These are phyloP conservation scores for Cutaneotrichosporon dermatis DNA, from an alignment of 1,284 basidiomycete species.

Conservation along the genomic window DNA sequence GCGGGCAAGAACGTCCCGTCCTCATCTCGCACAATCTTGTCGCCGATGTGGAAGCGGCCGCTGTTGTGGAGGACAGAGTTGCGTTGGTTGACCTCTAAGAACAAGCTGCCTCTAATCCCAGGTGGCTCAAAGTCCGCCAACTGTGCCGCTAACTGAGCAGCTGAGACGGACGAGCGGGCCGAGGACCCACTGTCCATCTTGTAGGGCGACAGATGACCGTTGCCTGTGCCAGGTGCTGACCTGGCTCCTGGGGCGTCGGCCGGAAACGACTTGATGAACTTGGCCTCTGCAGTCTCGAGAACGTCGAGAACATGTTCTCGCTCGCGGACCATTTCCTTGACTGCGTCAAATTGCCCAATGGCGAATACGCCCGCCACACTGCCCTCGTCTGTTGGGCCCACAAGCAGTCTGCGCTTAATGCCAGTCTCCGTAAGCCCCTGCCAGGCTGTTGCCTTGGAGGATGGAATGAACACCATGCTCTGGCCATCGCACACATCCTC, in stretches of 20 bases:
- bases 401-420: constrained; percentile 12
- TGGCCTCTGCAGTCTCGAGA: constrained; percentile 70
- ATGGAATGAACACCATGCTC: constrained; percentile 60
- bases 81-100: constrained; percentile 14
- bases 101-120: constrained; percentile 2
- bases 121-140: background rate
- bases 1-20: constrained; percentile 51
- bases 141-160: background rate
- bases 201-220: background rate
- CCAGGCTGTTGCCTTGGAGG: constrained; percentile 62
- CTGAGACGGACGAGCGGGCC: background rate
- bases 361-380: constrained; percentile 69
- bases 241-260: too few species aligned
- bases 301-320: constrained; percentile 67
- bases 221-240: too few species aligned
- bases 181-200: background rate
- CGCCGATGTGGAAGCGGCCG: constrained; percentile 67
- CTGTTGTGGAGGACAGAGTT: constrained; percentile 37
- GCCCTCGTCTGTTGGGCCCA: constrained; percentile 50
- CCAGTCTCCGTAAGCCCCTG: constrained; percentile 59
- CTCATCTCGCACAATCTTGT: constrained; percentile 57
- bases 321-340: constrained; percentile 59
- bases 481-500: constrained; percentile 60
- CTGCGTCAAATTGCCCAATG: constrained; percentile 55
- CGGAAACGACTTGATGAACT: constrained; percentile 66